A percentile compares a stretch with the other conserved stretches of the same genome.
These are phyloP conservation scores for Phellopilus nigrolimitatus DNA, from an alignment of 1,284 basidiomycete species.

Conservation along the genomic window DNA sequence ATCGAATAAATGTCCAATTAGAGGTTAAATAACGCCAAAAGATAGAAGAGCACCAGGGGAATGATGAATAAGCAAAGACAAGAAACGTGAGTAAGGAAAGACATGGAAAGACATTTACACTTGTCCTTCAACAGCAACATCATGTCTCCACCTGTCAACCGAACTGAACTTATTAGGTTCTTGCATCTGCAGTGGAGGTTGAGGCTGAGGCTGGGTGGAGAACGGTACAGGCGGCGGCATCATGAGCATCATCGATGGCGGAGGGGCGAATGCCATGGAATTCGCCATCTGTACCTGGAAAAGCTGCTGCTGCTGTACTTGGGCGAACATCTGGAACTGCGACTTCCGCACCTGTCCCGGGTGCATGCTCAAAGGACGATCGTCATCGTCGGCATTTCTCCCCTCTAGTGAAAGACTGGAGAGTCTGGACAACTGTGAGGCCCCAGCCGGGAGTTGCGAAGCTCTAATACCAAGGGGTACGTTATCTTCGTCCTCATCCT, in stretches of 20 bases:
- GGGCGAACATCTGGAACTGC: constrained; percentile 62
- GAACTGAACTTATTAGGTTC: constrained; percentile 61
- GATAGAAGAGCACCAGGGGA: constrained; percentile 6
- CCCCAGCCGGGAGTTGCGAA: constrained; percentile 34
- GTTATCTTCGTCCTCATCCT: constrained; percentile 63
- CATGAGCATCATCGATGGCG: constrained; percentile 61
- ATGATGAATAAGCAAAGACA: constrained; percentile 11
- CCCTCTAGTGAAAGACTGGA: constrained; percentile 23
- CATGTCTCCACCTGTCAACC: constrained; percentile 75
- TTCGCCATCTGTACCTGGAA: constrained; percentile 72
- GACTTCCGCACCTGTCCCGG: constrained; percentile 72
- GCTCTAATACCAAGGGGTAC: constrained; percentile 62
- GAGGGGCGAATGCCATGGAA: constrained; percentile 63
- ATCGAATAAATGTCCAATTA: not conserved
- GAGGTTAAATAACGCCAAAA: not conserved
- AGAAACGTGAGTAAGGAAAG: constrained; percentile 5
- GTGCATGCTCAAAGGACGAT: constrained; percentile 60
- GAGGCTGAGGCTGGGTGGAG: constrained; percentile 53
- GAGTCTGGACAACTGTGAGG: constrained; percentile 24
- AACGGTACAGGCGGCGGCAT: constrained; percentile 38
- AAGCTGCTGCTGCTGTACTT: constrained; percentile 57
- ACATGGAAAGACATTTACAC: constrained; percentile 19
- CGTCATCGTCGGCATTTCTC: constrained; percentile 37
- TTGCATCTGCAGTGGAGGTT: constrained; percentile 45
- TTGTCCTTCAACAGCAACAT: constrained; percentile 66